These are phyloP conservation scores for Fusarium lateritium DNA, from an alignment of 2,329 filamentous ascomycete species.

Conservation along the genomic window DNA sequence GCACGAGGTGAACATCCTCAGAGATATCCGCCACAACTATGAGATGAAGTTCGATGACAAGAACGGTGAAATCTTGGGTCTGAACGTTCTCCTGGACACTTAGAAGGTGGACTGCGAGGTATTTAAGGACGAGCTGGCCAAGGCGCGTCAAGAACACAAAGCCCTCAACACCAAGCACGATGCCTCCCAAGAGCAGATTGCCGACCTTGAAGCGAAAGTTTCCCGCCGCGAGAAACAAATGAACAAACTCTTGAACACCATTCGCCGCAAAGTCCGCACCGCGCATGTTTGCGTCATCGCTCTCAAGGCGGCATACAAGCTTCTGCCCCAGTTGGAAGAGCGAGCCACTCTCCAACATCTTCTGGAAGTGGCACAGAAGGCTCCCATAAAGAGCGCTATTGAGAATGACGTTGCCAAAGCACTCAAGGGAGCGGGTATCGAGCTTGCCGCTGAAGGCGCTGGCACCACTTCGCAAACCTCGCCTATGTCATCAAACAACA, in stretches of 20 bases:
- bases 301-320: constrained; percentile 16
- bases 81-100: neutral
- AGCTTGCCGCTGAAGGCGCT: neutral
- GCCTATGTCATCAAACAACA: neutral
- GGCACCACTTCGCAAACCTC: neutral
- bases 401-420: constrained; percentile 7
- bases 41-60: constrained; percentile 4
- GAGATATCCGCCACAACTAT: neutral
- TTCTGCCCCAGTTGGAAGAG: constrained; percentile 5
- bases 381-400: neutral
- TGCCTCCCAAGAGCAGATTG: neutral
- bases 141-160: neutral
- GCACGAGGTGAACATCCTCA: neutral
- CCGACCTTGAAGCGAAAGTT: neutral
- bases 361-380: neutral
- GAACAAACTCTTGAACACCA: constrained; percentile 3
- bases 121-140: neutral
- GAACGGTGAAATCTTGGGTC: neutral
- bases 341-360: neutral
- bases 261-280: constrained; percentile 7
- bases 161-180: neutral
- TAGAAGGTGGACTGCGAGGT: constrained; percentile 4
- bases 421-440: constrained; percentile 3
- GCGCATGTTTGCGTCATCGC: constrained; percentile 14
- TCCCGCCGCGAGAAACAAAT: neutral